Evolutionary conservation across 2,329 filamentous ascomycete species (phyloP).

Genomic region (Emergomyces africanus): DNA sequence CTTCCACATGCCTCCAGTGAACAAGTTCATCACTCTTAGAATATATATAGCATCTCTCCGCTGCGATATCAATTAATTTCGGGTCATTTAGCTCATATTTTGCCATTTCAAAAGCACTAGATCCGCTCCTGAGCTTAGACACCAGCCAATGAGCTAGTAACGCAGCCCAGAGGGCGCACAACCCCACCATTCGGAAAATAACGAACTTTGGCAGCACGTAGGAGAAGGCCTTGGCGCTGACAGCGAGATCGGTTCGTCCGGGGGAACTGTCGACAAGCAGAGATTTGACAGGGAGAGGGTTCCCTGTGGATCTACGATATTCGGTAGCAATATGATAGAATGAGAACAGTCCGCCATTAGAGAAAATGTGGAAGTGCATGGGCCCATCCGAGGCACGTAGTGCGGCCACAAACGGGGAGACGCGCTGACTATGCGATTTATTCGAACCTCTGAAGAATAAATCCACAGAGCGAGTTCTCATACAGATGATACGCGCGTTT

Average conservation of each 20-base stretch:
- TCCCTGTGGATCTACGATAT: slow-evolving; percentile 24
- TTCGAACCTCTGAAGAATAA: slow-evolving; percentile 15
- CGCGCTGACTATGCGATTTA: slow-evolving; percentile 15
- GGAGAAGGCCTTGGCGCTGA: slow-evolving; percentile 22
- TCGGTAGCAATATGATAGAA: slow-evolving; percentile 25
- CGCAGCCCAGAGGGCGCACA: slow-evolving; percentile 15
- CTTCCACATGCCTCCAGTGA: slow-evolving; percentile 23
- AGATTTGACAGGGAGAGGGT: slow-evolving; percentile 26
- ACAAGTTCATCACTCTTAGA: slow-evolving; percentile 28
- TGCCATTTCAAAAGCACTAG: slow-evolving; percentile 18
- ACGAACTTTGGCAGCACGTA: slow-evolving; percentile 22
- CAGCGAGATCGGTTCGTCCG: slow-evolving; percentile 21
- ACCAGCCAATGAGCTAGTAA: slow-evolving; percentile 14
- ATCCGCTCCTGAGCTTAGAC: slow-evolving; percentile 10
- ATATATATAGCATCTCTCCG: slow-evolving; percentile 27
- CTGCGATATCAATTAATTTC: slow-evolving; percentile 6
- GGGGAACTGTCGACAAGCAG: slow-evolving; percentile 37
- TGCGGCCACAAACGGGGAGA: slow-evolving; percentile 24
- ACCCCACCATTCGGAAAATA: slow-evolving; percentile 19
- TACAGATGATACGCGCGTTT: slow-evolving; percentile 30
- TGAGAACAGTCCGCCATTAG: slow-evolving; percentile 36
- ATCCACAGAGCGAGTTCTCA: slow-evolving; percentile 25
- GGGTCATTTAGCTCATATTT: slow-evolving; percentile 22
- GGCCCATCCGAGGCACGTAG: slow-evolving; percentile 18
- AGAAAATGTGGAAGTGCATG: slow-evolving; percentile 36